Percentiles rank a stretch among this genome's conserved stretches.
Evolutionary conservation across 2,329 filamentous ascomycete species (phyloP).

Genomic region (Ophiostoma sp.): DNA sequence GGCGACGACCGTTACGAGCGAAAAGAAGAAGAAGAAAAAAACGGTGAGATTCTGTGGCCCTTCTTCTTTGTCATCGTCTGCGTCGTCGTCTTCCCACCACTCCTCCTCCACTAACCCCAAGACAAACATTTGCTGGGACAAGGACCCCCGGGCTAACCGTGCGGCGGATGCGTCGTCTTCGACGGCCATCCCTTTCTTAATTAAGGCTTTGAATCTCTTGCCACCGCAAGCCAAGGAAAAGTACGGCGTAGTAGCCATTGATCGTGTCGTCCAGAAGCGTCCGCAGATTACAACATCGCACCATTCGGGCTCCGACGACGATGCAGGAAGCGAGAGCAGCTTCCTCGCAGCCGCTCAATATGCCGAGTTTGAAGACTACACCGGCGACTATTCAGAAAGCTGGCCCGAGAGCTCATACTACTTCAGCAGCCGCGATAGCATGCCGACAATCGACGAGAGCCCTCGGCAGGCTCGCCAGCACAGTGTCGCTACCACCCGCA

Average conservation of each 20-base stretch:
- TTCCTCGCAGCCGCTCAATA: background rate
- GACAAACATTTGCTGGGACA: constrained; percentile 13
- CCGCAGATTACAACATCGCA: constrained; percentile 4
- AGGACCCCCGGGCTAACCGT: constrained; percentile 20
- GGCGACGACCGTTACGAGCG: background rate
- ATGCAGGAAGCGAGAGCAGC: background rate
- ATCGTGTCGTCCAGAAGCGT: constrained; percentile 13
- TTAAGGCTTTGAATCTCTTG: constrained; percentile 18
- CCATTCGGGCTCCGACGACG: background rate
- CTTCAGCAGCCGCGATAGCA: constrained; percentile 12
- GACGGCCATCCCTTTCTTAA: constrained; percentile 20
- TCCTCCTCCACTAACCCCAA: background rate
- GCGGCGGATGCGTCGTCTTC: constrained; percentile 21
- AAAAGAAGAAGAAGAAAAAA: background rate
- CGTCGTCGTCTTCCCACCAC: background rate
- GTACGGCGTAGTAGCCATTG: constrained; percentile 20
- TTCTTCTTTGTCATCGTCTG: background rate
- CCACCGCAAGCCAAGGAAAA: constrained; percentile 8
- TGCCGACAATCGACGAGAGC: background rate
- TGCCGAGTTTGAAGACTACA: background rate
- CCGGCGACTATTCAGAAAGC: constrained; percentile 17
- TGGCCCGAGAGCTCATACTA: constrained; percentile 25
- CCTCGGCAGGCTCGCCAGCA: background rate
- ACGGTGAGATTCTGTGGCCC: background rate
- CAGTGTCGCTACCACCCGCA: background rate